These are phyloP conservation scores for Aphanocladium album DNA, from an alignment of 2,329 filamentous ascomycete species.

Conservation along the genomic window DNA sequence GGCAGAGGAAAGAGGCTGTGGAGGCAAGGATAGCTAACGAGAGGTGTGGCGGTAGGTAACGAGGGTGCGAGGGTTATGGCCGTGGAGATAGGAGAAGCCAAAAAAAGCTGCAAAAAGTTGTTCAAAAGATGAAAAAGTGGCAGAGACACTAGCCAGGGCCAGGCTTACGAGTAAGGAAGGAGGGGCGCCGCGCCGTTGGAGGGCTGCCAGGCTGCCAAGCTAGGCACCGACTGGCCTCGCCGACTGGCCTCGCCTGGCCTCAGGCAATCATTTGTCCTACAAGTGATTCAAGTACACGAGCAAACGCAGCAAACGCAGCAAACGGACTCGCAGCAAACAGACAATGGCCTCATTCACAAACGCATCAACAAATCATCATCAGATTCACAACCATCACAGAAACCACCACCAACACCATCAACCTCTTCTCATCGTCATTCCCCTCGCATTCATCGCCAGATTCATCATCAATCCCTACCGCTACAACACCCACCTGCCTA, in stretches of 20 bases:
- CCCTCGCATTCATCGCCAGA: not conserved
- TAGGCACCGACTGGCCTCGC: not conserved
- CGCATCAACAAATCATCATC: not conserved
- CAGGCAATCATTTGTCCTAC: no score
- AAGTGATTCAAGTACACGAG: not conserved
- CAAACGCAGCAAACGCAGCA: conserved; percentile 4
- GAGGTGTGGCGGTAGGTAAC: not conserved
- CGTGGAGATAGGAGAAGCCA: not conserved
- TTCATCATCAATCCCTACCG: not conserved
- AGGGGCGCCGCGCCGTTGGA: conserved; percentile 10
- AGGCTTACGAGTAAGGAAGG: conserved; percentile 10
- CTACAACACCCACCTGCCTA: not conserved
- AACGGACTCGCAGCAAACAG: not conserved
- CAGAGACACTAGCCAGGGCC: not conserved
- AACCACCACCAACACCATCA: not conserved
- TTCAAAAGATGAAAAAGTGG: not conserved
- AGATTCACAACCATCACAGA: no score
- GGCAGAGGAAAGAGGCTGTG: not conserved
- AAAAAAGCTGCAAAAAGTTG: not conserved
- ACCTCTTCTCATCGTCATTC: not conserved
- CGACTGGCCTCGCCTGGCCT: no score
- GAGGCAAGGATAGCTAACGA: not conserved
- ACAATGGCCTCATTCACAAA: not conserved
- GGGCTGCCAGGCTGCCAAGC: not conserved
- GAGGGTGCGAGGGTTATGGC: not conserved